These are phyloP conservation scores for Coemansia sp. DNA, from an alignment of 192 early-diverging fungal species.

Conservation along the genomic window DNA sequence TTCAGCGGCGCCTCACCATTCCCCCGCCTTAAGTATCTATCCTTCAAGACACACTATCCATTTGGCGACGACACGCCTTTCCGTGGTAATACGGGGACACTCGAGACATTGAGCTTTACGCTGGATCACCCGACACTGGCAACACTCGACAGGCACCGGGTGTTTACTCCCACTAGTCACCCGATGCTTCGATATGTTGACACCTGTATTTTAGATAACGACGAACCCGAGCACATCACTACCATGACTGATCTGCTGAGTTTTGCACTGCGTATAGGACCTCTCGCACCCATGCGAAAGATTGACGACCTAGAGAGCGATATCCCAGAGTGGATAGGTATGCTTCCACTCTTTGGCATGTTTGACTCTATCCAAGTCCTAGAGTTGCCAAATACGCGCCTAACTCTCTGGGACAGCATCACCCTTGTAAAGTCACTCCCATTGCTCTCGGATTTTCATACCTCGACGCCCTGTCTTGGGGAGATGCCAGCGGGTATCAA, in stretches of 20 bases:
- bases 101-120: background rate
- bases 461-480: background rate
- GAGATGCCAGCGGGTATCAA: background rate
- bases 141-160: background rate
- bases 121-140: background rate
- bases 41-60: background rate
- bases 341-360: background rate
- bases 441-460: background rate
- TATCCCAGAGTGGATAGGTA: background rate
- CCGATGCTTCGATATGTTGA: background rate
- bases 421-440: background rate
- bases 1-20: background rate
- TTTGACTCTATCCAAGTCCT: background rate
- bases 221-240: background rate
- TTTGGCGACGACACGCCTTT: slow-evolving; percentile 1
- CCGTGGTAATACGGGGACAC: background rate
- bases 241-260: background rate
- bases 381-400: background rate
- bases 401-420: background rate
- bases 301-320: background rate
- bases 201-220: background rate
- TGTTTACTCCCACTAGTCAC: background rate
- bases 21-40: background rate
- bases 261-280: background rate
- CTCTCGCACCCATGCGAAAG: background rate